Conservation (phyloP, 768 basidiomycete species). For the Suillus placidus region DNA sequence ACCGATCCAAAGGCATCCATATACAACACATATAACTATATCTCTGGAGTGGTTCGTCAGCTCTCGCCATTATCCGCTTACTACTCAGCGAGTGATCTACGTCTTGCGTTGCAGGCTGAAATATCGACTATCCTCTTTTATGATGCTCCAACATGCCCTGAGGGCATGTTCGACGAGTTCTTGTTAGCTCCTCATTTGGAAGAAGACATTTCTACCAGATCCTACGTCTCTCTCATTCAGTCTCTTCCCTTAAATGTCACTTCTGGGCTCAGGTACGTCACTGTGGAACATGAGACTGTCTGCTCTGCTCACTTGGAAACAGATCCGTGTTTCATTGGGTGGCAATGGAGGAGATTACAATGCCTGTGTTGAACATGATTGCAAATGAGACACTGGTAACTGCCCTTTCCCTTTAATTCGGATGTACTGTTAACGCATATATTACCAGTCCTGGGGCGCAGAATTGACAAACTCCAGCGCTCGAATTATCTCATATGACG, state of each 20-base stretch:
- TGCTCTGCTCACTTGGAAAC: not conserved
- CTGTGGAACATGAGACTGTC: not conserved
- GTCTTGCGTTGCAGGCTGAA: constrained; percentile 11
- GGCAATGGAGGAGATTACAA: not conserved
- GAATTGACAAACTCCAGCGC: not conserved
- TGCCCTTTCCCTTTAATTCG: not conserved
- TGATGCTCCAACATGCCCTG: constrained; percentile 43
- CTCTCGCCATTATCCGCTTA: not conserved
- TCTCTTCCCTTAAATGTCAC: constrained; percentile 7
- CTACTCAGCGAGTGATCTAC: constrained; percentile 27
- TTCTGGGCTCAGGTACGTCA: not conserved
- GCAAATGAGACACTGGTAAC: not conserved
- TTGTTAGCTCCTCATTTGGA: constrained; percentile 30
- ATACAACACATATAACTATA: constrained; percentile 46
- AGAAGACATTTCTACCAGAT: not conserved
- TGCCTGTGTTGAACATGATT: not conserved
- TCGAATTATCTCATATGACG: constrained; percentile 20
- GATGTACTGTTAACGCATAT: not conserved
- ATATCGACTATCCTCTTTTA: constrained; percentile 53
- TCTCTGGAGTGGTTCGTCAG: constrained; percentile 30
- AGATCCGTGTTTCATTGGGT: constrained; percentile 1
- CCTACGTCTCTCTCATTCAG: not conserved
- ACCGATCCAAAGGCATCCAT: constrained; percentile 5
- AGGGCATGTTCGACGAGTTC: constrained; percentile 35
- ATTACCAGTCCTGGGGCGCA: not conserved